Conservation (phyloP, 1,139 yeast genomes). For the Nakaseomyces sp. region DNA sequence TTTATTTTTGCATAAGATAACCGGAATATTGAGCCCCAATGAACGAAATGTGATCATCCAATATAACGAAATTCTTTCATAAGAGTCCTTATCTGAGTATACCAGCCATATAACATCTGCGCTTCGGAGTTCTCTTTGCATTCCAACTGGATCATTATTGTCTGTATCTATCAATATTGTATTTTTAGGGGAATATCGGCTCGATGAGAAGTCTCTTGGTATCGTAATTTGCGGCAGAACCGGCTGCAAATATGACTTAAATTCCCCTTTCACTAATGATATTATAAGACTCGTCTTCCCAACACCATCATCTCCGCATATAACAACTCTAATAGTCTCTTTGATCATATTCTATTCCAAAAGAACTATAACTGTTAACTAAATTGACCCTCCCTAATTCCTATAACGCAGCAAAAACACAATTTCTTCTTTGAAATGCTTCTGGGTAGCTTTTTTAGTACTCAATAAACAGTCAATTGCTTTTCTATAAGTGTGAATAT, state of each 20-base stretch:
- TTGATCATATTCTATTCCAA: constrained; percentile 34
- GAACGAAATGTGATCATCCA: constrained; percentile 94
- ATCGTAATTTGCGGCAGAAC: constrained; percentile 78
- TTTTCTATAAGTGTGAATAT: no score
- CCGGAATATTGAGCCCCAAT: constrained; percentile 84
- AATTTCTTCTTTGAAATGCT: no score
- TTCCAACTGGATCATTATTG: constrained; percentile 48
- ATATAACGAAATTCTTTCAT: constrained; percentile 79
- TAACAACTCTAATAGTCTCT: constrained; percentile 62
- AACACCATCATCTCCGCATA: constrained; percentile 94
- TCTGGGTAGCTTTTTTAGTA: no score
- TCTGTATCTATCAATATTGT: constrained; percentile 76
- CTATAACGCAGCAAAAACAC: no score
- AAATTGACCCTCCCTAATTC: no score
- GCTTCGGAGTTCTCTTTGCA: constrained; percentile 67
- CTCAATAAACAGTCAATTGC: no score
- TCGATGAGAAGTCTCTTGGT: constrained; percentile 53
- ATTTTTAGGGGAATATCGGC: constrained; percentile 53
- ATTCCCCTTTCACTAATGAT: constrained; percentile 70
- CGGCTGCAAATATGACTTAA: constrained; percentile 64
- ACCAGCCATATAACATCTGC: constrained; percentile 93
- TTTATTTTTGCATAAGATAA: constrained; percentile 84
- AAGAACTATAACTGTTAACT: no score
- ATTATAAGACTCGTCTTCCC: constrained; percentile 74
- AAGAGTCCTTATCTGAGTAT: constrained; percentile 87